These are phyloP conservation scores for Cystofilobasidium macerans DNA, from an alignment of 768 basidiomycete genomes.

Conservation along the genomic window DNA sequence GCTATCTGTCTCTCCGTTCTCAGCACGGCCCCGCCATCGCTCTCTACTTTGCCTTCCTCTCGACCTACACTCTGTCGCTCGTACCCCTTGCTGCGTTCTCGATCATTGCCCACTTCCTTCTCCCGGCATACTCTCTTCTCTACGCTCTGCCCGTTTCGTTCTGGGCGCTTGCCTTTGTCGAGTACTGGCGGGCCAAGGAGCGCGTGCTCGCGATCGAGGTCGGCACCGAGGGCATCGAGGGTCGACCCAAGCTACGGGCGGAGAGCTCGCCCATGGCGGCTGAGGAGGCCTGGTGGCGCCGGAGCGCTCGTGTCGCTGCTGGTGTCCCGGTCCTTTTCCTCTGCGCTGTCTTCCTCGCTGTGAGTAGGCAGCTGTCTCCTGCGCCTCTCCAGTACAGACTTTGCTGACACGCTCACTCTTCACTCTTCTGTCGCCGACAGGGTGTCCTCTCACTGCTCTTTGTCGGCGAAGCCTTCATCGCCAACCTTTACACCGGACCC, in stretches of 20 bases:
- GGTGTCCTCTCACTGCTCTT: conserved; percentile 64
- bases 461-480: conserved; percentile 75
- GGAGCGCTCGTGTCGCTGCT: conserved; percentile 56
- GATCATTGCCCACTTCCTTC: conserved; percentile 51
- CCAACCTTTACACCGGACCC: conserved; percentile 75
- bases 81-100: conserved; percentile 65
- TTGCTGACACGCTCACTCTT: background rate
- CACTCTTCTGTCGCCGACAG: conserved; percentile 50
- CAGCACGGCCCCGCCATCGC: conserved; percentile 32
- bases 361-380: conserved; percentile 40
- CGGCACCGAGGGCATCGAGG: conserved; percentile 59
- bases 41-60: conserved; percentile 72
- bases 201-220: conserved; percentile 70
- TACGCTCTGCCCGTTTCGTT: conserved; percentile 42
- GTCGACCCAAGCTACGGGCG: conserved; percentile 8
- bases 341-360: conserved; percentile 27
- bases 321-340: conserved; percentile 52
- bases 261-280: conserved; percentile 4
- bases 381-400: background rate
- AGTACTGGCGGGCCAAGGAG: conserved; percentile 84
- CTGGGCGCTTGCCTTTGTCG: conserved; percentile 78
- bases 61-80: conserved; percentile 69
- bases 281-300: conserved; percentile 53
- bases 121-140: conserved; percentile 39
- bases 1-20: conserved; percentile 14